Base-by-base conservation (phyloP, 2,329 filamentous ascomycete genomes). In the Ophiostoma himal-ulmi region DNA sequence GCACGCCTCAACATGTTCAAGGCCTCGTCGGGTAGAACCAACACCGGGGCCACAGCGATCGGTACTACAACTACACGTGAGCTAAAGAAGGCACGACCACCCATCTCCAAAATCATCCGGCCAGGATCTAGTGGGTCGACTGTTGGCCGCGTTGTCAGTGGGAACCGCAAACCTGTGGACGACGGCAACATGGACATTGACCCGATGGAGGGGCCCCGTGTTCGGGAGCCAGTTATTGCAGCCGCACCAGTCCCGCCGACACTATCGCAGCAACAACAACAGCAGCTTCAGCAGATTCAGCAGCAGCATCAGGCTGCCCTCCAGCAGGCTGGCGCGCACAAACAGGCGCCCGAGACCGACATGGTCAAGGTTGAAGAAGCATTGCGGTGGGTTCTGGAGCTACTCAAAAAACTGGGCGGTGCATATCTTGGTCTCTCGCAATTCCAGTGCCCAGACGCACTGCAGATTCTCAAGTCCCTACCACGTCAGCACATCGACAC, bases 131-230 rank as follows among this genome's bases (percentile, higher is more conserved):
- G 88, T 72, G 82, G 86, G 20, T 88, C 91, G 3, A 92, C 86
- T 69, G 91, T 96, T 54, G 92, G 93, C 22, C 88, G 94, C 75
- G 92, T 94, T 70, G 92, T 97, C 64, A 97, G 93, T 78, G 94
- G 93, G 30, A 97, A 95, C 78, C 87, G 94, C 71, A 97, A 95
- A 78, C 89, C 89, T 2, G 73, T 85, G 30, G 86, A 89, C 67
- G 86, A 91, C 68, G 88, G 90, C 72, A 82, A 83, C 54, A 86
- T 89, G 81, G 91, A 94, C 70, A 79, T 89, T 44, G 90, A 95
- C 72, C 82, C 86, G 26, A 90, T 87, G 75, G 91, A 93, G 74
- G 74, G 69, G 78, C 78, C 37, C 8, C 71, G 73, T 1, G 54
- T 74, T 1, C 68, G 71, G 0, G 73, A 74, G 14, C 69, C 71